Evolutionary conservation across 2,329 filamentous ascomycete genomes (phyloP).

Genomic region (Arachnopeziza araneosa): DNA sequence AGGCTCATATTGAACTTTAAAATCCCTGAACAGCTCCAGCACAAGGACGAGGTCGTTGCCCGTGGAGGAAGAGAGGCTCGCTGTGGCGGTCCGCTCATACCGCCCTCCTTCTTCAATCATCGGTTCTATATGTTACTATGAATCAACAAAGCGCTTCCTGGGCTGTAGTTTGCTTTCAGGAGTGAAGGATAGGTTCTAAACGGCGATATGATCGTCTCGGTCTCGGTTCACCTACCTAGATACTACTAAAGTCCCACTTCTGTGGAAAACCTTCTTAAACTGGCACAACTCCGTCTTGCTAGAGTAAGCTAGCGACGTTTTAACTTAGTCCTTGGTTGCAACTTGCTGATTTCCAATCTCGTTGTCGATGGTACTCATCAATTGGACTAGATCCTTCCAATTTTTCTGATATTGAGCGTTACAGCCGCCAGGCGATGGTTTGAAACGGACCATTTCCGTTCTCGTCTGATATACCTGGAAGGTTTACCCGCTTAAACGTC

Average conservation of each 20-base stretch:
- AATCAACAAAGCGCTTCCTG: background rate
- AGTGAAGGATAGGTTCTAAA: background rate
- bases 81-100: slow-evolving; percentile 23
- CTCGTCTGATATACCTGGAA: slow-evolving; percentile 11
- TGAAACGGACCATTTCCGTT: slow-evolving; percentile 10
- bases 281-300: background rate
- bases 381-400: slow-evolving; percentile 9
- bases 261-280: background rate
- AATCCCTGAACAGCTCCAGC: background rate
- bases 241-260: background rate
- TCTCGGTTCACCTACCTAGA: background rate
- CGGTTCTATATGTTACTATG: background rate
- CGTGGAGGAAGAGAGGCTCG: slow-evolving; percentile 12
- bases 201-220: too few relatives aligned
- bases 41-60: background rate
- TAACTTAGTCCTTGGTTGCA: too few relatives aligned
- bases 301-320: too few relatives aligned
- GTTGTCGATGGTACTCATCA: slow-evolving; percentile 1
- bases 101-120: slow-evolving; percentile 3
- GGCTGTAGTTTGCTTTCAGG: background rate
- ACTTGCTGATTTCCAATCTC: too few relatives aligned
- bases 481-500: slow-evolving; percentile 25
- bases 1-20: background rate
- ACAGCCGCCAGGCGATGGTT: slow-evolving; percentile 19
- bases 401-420: background rate